Evolutionary conservation across 352 stramenopile genomes (phyloP).

Genomic region (Globisporangium cystogenes): DNA sequence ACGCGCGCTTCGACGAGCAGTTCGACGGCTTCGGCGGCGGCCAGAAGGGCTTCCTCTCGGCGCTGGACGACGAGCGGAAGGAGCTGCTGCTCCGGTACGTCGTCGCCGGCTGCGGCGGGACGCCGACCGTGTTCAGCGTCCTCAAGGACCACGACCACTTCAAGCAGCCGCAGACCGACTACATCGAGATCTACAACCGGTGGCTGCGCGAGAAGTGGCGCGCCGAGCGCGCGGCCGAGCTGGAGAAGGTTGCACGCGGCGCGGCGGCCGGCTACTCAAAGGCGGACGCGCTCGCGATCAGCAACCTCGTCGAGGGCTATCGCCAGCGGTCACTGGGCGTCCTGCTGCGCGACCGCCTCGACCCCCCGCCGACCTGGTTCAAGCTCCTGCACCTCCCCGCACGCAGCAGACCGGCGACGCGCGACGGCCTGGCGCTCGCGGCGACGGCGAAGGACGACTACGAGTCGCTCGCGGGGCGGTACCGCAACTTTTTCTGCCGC

Average conservation of each 20-base stretch:
- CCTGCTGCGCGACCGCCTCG: constrained; percentile 22
- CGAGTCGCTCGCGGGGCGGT: constrained; percentile 26
- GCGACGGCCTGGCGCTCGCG: constrained; percentile 8
- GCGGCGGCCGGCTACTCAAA: background rate
- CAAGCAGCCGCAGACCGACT: constrained; percentile 56
- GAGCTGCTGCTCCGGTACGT: constrained; percentile 66
- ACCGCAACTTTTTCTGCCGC: constrained; percentile 63
- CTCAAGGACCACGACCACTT: constrained; percentile 40
- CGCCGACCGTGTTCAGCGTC: constrained; percentile 37
- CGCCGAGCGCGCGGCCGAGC: constrained; percentile 12
- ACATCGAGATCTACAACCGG: constrained; percentile 34
- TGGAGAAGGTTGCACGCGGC: constrained; percentile 8
- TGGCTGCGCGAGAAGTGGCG: constrained; percentile 17
- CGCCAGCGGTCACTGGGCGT: constrained; percentile 5
- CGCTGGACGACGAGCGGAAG: constrained; percentile 55
- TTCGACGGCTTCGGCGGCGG: constrained; percentile 28
- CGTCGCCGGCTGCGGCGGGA: constrained; percentile 23
- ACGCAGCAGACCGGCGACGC: background rate
- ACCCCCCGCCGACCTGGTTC: constrained; percentile 19
- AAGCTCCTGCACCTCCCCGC: constrained; percentile 22
- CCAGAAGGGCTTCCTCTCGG: constrained; percentile 35
- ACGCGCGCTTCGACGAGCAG: constrained; percentile 19
- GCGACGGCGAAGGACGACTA: background rate
- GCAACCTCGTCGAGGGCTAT: constrained; percentile 2
- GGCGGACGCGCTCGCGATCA: constrained; percentile 1